Conservation (phyloP, 139 green algal species). For the Chlamydomonas sp. region DNA sequence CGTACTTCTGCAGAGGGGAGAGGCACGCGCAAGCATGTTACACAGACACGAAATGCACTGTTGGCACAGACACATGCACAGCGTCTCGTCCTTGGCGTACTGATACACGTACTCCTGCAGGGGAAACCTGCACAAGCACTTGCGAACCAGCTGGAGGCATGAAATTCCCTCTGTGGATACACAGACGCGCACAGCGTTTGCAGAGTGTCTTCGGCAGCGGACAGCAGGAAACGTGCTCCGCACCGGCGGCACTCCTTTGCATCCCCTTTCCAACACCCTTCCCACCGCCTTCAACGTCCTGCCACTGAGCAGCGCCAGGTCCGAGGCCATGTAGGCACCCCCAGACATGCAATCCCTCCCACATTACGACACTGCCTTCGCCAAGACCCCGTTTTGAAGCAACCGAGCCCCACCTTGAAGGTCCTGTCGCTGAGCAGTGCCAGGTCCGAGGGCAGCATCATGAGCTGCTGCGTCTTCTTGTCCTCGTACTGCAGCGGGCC, state of each 20-base stretch:
- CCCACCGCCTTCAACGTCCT: constrained; percentile 30
- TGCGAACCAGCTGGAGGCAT: no score
- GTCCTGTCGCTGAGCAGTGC: constrained; percentile 75
- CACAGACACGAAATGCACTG: no score
- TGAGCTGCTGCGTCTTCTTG: constrained; percentile 71
- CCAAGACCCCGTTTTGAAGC: no score
- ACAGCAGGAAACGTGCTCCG: no score
- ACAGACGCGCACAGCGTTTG: no score
- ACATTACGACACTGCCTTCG: neutral
- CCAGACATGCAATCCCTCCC: neutral
- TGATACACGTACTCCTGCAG: constrained; percentile 63
- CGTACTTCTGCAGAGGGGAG: constrained; percentile 48
- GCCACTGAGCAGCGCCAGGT: constrained; percentile 76
- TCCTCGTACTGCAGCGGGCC: constrained; percentile 89
- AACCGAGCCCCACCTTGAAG: constrained; percentile 8
- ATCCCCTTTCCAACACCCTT: no score
- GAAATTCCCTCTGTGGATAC: no score
- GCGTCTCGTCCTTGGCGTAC: constrained; percentile 74
- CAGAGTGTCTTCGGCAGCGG: no score
- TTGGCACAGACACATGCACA: no score
- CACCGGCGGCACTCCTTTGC: no score
- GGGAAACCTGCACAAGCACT: neutral
- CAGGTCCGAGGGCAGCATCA: constrained; percentile 90
- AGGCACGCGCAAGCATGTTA: neutral
- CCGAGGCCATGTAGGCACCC: constrained; percentile 56